phyloP scores from a whole-genome alignment of 2,329 filamentous ascomycete species.

The Pseudocercospora pini-densiflorae region DNA sequence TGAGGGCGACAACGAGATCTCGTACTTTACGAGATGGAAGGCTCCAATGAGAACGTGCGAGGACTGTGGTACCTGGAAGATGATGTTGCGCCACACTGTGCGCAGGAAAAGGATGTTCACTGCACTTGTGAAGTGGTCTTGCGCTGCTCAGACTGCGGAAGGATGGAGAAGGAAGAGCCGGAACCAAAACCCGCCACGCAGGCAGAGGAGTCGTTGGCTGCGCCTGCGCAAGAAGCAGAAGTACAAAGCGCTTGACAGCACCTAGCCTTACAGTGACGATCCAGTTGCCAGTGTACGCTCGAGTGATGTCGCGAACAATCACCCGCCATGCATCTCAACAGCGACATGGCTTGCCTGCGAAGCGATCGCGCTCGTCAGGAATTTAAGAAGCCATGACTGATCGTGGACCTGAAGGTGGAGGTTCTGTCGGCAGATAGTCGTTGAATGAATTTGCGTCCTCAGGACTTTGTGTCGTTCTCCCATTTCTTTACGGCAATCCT shows the following conservation, averaged over 20 bases:
- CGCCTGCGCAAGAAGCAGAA: too few relatives aligned
- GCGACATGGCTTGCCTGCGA: too few relatives aligned
- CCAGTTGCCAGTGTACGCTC: too few relatives aligned
- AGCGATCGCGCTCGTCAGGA: too few relatives aligned
- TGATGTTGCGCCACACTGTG: neutral
- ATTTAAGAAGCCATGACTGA: too few relatives aligned
- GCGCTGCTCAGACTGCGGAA: neutral
- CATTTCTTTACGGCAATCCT: conserved; percentile 52
- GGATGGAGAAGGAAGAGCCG: neutral
- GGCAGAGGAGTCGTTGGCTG: neutral
- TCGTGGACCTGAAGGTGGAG: too few relatives aligned
- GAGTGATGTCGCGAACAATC: too few relatives aligned
- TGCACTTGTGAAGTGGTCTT: neutral
- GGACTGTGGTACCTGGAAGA: neutral
- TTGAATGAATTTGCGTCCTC: neutral
- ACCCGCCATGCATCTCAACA: too few relatives aligned
- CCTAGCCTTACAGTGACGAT: too few relatives aligned
- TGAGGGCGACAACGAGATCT: neutral
- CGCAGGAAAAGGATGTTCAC: neutral
- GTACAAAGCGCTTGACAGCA: too few relatives aligned
- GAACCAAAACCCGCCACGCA: neutral
- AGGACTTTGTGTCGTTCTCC: conserved; percentile 25
- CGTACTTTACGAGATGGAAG: neutral
- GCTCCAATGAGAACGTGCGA: neutral
- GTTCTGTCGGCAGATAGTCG: too few relatives aligned